A percentile compares a stretch with the other conserved stretches of the same genome.
These are phyloP conservation scores for Podila horticola DNA, from an alignment of 192 early-diverging fungal species.

Conservation along the genomic window DNA sequence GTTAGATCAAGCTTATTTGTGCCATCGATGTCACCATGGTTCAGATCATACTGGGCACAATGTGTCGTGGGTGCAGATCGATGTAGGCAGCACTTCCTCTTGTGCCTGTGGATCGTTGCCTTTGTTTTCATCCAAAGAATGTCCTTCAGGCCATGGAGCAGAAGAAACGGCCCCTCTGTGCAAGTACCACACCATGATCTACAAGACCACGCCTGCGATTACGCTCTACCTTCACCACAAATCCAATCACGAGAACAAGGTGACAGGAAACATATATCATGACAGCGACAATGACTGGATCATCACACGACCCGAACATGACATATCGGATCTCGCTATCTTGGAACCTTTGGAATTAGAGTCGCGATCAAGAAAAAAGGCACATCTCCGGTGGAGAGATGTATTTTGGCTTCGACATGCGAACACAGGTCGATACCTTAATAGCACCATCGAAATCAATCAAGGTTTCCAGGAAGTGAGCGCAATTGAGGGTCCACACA, in stretches of 20 bases:
- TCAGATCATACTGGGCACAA: slow-evolving; percentile 28
- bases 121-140: neutral
- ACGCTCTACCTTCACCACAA: slow-evolving; percentile 26
- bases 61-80: slow-evolving; percentile 18
- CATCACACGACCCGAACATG: slow-evolving; percentile 7
- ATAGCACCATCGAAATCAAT: slow-evolving; percentile 21
- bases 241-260: slow-evolving; percentile 18
- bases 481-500: slow-evolving; percentile 11
- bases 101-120: slow-evolving; percentile 27
- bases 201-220: slow-evolving; percentile 38
- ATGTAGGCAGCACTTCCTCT: neutral
- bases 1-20: slow-evolving; percentile 18
- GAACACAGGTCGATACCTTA: slow-evolving; percentile 23
- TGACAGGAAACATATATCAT: slow-evolving; percentile 26
- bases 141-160: neutral
- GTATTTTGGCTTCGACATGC: slow-evolving; percentile 34
- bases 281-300: slow-evolving; percentile 48
- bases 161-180: slow-evolving; percentile 1
- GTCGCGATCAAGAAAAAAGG: neutral
- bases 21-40: slow-evolving; percentile 23
- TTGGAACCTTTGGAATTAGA: neutral
- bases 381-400: slow-evolving; percentile 35
- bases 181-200: slow-evolving; percentile 42
- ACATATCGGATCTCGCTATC: neutral
- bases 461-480: slow-evolving; percentile 43